Conservation (phyloP, 2,329 filamentous ascomycete species). For the Aspergillus oerlinghausenensis region DNA sequence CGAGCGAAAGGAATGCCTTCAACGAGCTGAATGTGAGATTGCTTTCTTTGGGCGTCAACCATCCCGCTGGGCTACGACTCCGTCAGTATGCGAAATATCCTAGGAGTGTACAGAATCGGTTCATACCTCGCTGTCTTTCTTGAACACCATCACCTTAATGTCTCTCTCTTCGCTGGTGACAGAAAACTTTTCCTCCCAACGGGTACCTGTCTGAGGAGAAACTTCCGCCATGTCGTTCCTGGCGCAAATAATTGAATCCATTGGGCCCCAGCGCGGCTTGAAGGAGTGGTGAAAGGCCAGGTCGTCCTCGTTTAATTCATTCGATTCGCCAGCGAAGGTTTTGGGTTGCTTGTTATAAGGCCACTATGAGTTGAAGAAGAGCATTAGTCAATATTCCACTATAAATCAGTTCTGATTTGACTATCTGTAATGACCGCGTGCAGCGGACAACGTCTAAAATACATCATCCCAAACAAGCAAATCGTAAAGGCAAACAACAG, state of each 20-base stretch:
- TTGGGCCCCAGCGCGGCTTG: slow-evolving; percentile 74
- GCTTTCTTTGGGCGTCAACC: slow-evolving; percentile 31
- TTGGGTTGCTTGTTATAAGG: slow-evolving; percentile 78
- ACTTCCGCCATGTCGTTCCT: slow-evolving; percentile 35
- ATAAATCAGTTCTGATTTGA: slow-evolving; percentile 35
- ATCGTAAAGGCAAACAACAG: slow-evolving; percentile 25
- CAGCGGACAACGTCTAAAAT: slow-evolving; percentile 2
- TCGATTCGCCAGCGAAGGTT: slow-evolving; percentile 58
- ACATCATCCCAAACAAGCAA: not conserved
- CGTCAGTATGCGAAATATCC: not conserved
- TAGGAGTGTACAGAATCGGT: not conserved
- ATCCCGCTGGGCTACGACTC: slow-evolving; percentile 22
- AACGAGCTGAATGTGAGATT: slow-evolving; percentile 44
- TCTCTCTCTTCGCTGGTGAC: slow-evolving; percentile 32
- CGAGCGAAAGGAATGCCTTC: slow-evolving; percentile 57
- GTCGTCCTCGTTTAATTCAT: slow-evolving; percentile 59
- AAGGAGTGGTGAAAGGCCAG: slow-evolving; percentile 66
- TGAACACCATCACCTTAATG: slow-evolving; percentile 25
- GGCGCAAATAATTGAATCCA: slow-evolving; percentile 66
- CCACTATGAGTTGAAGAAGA: slow-evolving; percentile 56
- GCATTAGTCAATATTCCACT: slow-evolving; percentile 35
- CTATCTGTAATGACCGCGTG: slow-evolving; percentile 23
- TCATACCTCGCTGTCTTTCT: slow-evolving; percentile 18
- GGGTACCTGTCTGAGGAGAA: slow-evolving; percentile 30
- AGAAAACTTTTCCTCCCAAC: slow-evolving; percentile 52